Percentiles rank a stretch among this genome's conserved stretches.
phyloP scores from a whole-genome alignment of 768 basidiomycete species.

The Leccinellum luteum region DNA sequence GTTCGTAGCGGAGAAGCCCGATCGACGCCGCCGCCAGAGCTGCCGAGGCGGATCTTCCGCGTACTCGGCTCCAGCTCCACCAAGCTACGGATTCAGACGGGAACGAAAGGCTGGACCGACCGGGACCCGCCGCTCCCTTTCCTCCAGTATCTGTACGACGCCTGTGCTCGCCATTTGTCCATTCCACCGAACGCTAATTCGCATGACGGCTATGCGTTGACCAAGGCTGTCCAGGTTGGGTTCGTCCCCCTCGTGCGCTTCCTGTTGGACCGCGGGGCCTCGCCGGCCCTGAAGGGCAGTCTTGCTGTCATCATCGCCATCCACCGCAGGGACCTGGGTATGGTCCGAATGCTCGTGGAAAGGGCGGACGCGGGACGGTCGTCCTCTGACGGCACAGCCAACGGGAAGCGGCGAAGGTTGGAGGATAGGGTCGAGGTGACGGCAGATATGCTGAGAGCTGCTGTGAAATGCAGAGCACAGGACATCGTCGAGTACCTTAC shows the following conservation, averaged over 20 bases:
- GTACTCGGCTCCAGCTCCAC: conserved; percentile 35
- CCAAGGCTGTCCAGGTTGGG: conserved; percentile 67
- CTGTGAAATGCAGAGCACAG: conserved; percentile 60
- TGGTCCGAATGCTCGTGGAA: conserved; percentile 80
- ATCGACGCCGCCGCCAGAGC: conserved; percentile 35
- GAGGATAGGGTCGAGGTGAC: conserved; percentile 58
- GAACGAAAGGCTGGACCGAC: conserved; percentile 38
- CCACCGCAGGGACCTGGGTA: conserved; percentile 56
- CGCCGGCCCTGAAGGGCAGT: conserved; percentile 56
- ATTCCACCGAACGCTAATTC: conserved; percentile 55
- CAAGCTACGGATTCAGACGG: no score
- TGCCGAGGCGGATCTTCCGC: conserved; percentile 72
- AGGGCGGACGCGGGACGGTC: conserved; percentile 32
- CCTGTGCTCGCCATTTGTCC: conserved; percentile 34
- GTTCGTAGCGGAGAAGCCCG: background rate
- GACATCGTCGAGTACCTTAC: conserved; percentile 73
- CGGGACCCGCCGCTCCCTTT: conserved; percentile 61
- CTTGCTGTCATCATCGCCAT: conserved; percentile 80
- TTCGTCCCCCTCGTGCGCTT: conserved; percentile 66
- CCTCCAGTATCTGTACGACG: conserved; percentile 51
- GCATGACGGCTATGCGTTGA: conserved; percentile 78
- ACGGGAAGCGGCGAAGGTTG: conserved; percentile 49
- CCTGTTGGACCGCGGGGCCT: conserved; percentile 70
- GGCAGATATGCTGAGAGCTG: conserved; percentile 59
- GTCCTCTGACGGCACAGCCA: conserved; percentile 18